Conservation (phyloP, 116 monocot genomes). For the Posidonia oceanica region DNA sequence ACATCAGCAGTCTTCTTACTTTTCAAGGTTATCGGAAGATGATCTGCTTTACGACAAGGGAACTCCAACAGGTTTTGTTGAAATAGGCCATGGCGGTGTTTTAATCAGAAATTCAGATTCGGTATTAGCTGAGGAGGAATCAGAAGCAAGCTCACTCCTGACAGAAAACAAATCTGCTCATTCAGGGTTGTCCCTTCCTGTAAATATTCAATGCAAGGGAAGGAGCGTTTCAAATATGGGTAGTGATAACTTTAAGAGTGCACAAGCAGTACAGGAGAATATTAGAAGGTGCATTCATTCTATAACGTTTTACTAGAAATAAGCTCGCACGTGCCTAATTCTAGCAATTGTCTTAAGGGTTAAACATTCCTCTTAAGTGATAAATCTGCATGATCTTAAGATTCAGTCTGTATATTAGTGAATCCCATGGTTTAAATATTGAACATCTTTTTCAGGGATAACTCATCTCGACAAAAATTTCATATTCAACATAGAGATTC, state of each 20-base stretch:
- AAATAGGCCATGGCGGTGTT: conserved; percentile 80
- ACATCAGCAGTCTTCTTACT: conserved; percentile 50
- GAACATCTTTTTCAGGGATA: not conserved
- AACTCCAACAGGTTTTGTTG: conserved; percentile 45
- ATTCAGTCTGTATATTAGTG: not conserved
- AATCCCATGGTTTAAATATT: not conserved
- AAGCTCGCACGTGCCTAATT: not conserved
- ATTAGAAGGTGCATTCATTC: conserved; percentile 13
- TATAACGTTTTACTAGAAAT: not conserved
- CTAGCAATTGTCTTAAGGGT: not conserved
- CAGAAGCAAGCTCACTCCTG: not conserved
- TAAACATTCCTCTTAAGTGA: not conserved
- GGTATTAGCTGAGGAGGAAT: conserved; percentile 20
- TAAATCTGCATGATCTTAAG: not conserved
- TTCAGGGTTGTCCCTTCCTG: conserved; percentile 25
- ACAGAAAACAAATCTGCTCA: conserved; percentile 24
- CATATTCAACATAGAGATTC: not conserved
- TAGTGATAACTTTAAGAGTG: conserved; percentile 12
- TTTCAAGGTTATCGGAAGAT: conserved; percentile 48
- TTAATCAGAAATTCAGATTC: conserved; percentile 78
- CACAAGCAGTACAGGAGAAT: conserved; percentile 6
- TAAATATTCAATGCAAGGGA: conserved; percentile 35
- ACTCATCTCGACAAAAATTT: not conserved
- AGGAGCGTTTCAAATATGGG: conserved; percentile 11
- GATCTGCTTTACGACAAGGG: conserved; percentile 66